A percentile compares a stretch with the other conserved stretches of the same genome.
These are phyloP conservation scores for Pholiota adiposa DNA, from an alignment of 1,284 basidiomycete genomes.

Conservation along the genomic window DNA sequence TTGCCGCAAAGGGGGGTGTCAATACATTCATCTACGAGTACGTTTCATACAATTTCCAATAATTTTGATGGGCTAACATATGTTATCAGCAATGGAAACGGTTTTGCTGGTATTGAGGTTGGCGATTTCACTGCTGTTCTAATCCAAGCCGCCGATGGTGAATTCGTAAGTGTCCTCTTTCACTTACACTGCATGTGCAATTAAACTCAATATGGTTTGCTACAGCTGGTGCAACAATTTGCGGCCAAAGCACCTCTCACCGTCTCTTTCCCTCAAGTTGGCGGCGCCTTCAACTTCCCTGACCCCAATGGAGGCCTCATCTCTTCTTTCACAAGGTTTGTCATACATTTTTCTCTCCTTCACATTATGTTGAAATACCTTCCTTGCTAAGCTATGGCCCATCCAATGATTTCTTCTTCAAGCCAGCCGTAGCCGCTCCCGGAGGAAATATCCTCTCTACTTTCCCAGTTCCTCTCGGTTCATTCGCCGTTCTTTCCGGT, in stretches of 20 bases:
- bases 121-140: slow-evolving; percentile 49
- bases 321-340: slow-evolving; percentile 51
- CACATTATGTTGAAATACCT: neutral
- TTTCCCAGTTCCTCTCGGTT: slow-evolving; percentile 48
- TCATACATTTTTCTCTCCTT: neutral
- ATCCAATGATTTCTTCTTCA: slow-evolving; percentile 61
- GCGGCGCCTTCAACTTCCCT: slow-evolving; percentile 37
- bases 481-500: slow-evolving; percentile 48
- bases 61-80: neutral
- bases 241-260: slow-evolving; percentile 40
- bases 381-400: slow-evolving; percentile 50
- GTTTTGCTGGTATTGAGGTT: slow-evolving; percentile 42
- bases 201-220: neutral
- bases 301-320: slow-evolving; percentile 58
- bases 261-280: slow-evolving; percentile 55
- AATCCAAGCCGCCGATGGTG: slow-evolving; percentile 43
- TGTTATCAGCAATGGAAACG: slow-evolving; percentile 46
- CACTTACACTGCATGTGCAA: neutral
- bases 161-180: slow-evolving; percentile 34
- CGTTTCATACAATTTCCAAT: slow-evolving; percentile 15
- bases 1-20: slow-evolving; percentile 54
- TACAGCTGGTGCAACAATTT: slow-evolving; percentile 43
- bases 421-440: slow-evolving; percentile 61
- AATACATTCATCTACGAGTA: slow-evolving; percentile 56
- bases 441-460: slow-evolving; percentile 70